Conservation (phyloP, 768 basidiomycete species). For the Amanita brunnescens region DNA sequence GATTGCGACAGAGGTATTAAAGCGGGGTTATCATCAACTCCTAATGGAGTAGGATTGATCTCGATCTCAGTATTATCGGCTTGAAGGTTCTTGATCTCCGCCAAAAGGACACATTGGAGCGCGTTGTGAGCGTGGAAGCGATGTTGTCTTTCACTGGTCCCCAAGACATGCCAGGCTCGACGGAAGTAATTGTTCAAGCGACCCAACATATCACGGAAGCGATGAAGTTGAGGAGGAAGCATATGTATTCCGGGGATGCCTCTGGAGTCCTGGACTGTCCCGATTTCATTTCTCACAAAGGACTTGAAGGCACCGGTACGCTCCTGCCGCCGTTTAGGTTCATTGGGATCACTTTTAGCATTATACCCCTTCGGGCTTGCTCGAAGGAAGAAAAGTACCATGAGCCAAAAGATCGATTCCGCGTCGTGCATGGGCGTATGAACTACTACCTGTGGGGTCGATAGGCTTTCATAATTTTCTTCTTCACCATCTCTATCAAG, state of each 20-base stretch:
- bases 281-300: not conserved
- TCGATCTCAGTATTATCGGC: not conserved
- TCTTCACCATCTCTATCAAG: not conserved
- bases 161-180: not conserved
- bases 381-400: conserved; percentile 1
- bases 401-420: conserved; percentile 4
- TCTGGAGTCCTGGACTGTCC: not conserved
- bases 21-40: not conserved
- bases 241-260: not conserved
- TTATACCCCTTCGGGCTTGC: conserved; percentile 2
- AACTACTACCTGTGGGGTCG: not conserved
- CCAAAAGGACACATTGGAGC: too few species aligned
- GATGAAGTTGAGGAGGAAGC: not conserved
- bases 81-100: not conserved
- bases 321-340: not conserved
- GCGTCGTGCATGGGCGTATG: conserved; percentile 1
- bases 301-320: not conserved
- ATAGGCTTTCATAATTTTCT: not conserved
- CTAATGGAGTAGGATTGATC: not conserved
- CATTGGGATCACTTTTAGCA: not conserved
- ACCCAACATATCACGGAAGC: not conserved
- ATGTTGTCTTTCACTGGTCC: not conserved
- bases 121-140: too few species aligned
- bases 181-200: not conserved
- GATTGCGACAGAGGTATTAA: not conserved